Base-by-base conservation (phyloP, 257 asterid species). In the Euphrasia confusa region DNA sequence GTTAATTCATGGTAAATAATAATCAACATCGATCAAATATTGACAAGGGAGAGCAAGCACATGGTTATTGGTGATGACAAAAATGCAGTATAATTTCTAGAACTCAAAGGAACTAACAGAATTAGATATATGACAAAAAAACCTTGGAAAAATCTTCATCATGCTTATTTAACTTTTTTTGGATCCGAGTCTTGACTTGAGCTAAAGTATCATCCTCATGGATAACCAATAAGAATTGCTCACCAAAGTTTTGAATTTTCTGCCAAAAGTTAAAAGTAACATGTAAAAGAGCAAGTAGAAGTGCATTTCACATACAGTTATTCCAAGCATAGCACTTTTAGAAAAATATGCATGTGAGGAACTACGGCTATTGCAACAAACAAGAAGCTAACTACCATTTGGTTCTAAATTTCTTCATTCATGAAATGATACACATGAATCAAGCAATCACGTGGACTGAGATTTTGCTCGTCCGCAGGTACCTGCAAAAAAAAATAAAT, bases 371-470 rank as follows among this genome's bases (percentile, higher is more conserved):
- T 7, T 28, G 56, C 54, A 32, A 52, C 55, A 61, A 60, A 53
- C 71, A 65, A 63, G 58, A 59, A 54, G 54, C 58, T 71, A 33
- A 21, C 33, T 30, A 76, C 90, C 81, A 71, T 69, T 67, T 80
- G 86, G 64, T 80, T 79, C 74, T 83, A 84, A 63, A 69, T 45
- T 42, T 73, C 78, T 73, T 75, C 89, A 48, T 72, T 66, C 68
- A 57, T 72, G 59, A 76, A 78, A 70, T 83, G 90, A 76, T 80
- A 80, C 18, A 83, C 83, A 74, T 76, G 90, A 80, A 78, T 74
- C 81, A 83, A 69, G 74, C 71, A 69, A 73, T 78, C 84, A 56
- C 45, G 63, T 8, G 70, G 58, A 52, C 70, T 53, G 0, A 74
- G 79, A 66, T 68, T 66, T 61, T 78, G 71, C 79, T 81, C 83